Evolutionary conservation across 768 basidiomycete genomes (phyloP).

Genomic region (Rubroboletus pulcherrimus): DNA sequence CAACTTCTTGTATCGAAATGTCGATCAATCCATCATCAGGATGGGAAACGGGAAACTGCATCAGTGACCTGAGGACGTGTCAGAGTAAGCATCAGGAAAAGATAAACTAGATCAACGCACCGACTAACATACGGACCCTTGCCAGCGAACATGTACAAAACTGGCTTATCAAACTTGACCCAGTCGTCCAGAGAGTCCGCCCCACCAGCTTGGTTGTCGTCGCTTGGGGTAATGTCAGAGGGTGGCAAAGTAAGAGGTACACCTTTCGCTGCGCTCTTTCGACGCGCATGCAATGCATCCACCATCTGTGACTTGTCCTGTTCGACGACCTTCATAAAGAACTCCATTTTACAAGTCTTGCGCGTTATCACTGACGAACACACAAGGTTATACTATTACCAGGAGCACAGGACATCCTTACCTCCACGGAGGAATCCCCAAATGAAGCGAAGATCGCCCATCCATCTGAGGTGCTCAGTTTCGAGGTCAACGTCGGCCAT

Average conservation of each 20-base stretch:
- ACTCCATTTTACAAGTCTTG: conserved; percentile 62
- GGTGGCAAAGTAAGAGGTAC: conserved; percentile 5
- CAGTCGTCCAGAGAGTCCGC: conserved; percentile 52
- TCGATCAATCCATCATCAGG: conserved; percentile 80
- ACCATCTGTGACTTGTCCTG: conserved; percentile 72
- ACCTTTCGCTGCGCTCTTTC: conserved; percentile 19
- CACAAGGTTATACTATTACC: neutral
- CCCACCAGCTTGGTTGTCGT: conserved; percentile 14
- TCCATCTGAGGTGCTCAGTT: conserved; percentile 82
- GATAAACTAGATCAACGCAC: conserved; percentile 31
- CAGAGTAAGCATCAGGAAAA: neutral
- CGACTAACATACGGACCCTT: conserved; percentile 74
- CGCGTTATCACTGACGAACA: conserved; percentile 48
- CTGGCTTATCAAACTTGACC: conserved; percentile 64
- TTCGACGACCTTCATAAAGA: conserved; percentile 68
- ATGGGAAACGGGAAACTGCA: conserved; percentile 81
- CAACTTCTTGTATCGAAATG: conserved; percentile 59
- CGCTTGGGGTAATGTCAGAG: conserved; percentile 8
- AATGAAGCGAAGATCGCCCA: conserved; percentile 79
- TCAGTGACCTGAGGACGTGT: conserved; percentile 50
- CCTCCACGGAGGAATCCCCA: conserved; percentile 68
- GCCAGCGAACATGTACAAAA: conserved; percentile 71
- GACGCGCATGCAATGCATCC: conserved; percentile 42
- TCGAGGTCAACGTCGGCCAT: conserved; percentile 85
- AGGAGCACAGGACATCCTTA: conserved; percentile 29